These are phyloP conservation scores for Peniophora sp. DNA, from an alignment of 1,284 basidiomycete species.

Conservation along the genomic window DNA sequence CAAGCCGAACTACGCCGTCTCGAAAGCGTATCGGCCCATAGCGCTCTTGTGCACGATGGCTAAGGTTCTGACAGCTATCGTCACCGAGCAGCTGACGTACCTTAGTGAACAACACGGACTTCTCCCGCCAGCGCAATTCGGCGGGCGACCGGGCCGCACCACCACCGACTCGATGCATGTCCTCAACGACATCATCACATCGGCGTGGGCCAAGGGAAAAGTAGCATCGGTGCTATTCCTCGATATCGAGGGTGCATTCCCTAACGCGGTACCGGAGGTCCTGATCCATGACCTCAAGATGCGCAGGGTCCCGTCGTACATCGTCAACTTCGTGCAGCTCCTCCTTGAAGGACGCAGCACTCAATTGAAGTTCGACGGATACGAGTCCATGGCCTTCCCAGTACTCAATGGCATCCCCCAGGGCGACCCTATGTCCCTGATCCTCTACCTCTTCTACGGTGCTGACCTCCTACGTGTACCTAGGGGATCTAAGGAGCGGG, in stretches of 20 bases:
- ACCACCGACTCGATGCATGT: constrained; percentile 30
- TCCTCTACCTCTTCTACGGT: constrained; percentile 21
- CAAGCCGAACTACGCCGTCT: constrained; percentile 24
- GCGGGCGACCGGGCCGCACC: constrained; percentile 24
- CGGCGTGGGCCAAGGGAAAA: constrained; percentile 24
- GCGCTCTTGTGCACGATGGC: constrained; percentile 26
- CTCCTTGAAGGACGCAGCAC: no score
- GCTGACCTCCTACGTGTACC: constrained; percentile 16
- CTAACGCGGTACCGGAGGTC: constrained; percentile 17
- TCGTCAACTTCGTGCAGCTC: not conserved
- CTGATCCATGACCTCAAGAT: constrained; percentile 23
- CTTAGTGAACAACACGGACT: constrained; percentile 16
- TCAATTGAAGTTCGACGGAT: constrained; percentile 4
- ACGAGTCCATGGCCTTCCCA: constrained; percentile 2
- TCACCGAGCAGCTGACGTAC: constrained; percentile 16
- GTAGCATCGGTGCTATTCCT: constrained; percentile 27
- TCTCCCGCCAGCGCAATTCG: constrained; percentile 23
- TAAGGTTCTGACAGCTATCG: constrained; percentile 23
- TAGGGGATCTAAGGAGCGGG: not conserved
- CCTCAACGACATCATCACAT: constrained; percentile 20
- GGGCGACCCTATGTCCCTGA: constrained; percentile 21
- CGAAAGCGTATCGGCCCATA: constrained; percentile 32
- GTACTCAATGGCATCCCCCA: constrained; percentile 22
- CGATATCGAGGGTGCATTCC: constrained; percentile 33
- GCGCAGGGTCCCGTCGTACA: not conserved